Conservation (phyloP, 2,329 filamentous ascomycete species). For the Lachnum nothofagi region DNA sequence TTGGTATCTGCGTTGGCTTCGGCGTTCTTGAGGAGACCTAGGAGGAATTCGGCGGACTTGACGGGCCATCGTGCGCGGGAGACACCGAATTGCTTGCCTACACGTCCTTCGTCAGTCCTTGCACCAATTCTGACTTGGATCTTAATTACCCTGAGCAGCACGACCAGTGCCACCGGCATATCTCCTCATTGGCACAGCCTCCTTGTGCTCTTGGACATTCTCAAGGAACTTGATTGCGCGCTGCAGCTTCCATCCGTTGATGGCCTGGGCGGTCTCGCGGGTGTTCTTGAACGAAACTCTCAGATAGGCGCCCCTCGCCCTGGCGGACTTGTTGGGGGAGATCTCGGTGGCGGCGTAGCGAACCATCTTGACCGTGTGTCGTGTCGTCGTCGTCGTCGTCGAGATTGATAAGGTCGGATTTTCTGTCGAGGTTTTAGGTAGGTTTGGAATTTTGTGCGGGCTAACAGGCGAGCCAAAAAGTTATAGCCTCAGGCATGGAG, state of each 20-base stretch:
- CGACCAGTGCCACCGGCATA: slow-evolving; percentile 95
- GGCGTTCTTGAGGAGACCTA: slow-evolving; percentile 94
- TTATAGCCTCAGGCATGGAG: no score
- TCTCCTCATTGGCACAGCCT: slow-evolving; percentile 97
- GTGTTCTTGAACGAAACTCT: slow-evolving; percentile 99
- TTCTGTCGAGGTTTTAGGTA: not conserved
- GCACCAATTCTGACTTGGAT: not conserved
- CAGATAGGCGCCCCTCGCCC: slow-evolving; percentile 97
- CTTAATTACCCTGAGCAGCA: slow-evolving; percentile 85
- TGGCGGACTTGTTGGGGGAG: slow-evolving; percentile 85
- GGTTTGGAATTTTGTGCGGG: no score
- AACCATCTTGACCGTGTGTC: slow-evolving; percentile 52
- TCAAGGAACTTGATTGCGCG: slow-evolving; percentile 94
- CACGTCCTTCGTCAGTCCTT: slow-evolving; percentile 25
- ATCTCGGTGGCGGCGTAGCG: slow-evolving; percentile 93
- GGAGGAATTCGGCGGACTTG: slow-evolving; percentile 98
- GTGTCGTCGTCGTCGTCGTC: not conserved
- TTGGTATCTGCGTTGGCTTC: slow-evolving; percentile 96
- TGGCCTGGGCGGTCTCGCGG: slow-evolving; percentile 97
- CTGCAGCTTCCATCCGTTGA: slow-evolving; percentile 97
- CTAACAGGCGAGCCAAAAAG: no score
- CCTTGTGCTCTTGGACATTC: slow-evolving; percentile 95
- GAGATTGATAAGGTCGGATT: not conserved
- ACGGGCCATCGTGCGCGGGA: slow-evolving; percentile 96
- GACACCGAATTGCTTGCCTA: slow-evolving; percentile 99